Percentiles rank a stretch among this genome's conserved stretches.
These are phyloP conservation scores for Plasmodium reichenowi DNA, from an alignment of 169 alveolate genomes.

Conservation along the genomic window DNA sequence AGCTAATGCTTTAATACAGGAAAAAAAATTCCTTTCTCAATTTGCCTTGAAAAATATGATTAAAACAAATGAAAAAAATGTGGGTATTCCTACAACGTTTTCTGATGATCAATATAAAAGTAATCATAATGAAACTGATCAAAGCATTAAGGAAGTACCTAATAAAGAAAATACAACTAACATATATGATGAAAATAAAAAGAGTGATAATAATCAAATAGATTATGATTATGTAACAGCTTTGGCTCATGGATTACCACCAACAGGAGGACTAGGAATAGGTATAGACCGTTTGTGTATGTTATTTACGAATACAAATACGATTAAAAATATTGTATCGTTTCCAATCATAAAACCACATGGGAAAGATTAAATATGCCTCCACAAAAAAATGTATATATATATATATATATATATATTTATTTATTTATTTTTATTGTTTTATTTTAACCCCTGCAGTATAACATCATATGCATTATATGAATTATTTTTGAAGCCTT, in stretches of 20 bases:
- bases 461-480: too few relatives aligned
- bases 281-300: constrained; percentile 98
- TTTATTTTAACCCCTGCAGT: too few relatives aligned
- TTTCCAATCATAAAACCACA: constrained; percentile 67
- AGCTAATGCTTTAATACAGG: constrained; percentile 93
- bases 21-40: constrained; percentile 87
- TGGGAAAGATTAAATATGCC: background rate
- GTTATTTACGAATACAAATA: constrained; percentile 92
- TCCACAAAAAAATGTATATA: too few relatives aligned
- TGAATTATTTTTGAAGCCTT: too few relatives aligned
- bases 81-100: background rate
- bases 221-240: constrained; percentile 88
- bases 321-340: constrained; percentile 61
- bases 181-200: constrained; percentile 4
- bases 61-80: constrained; percentile 14
- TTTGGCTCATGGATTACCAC: constrained; percentile 98
- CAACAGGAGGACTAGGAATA: constrained; percentile 99
- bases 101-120: constrained; percentile 72
- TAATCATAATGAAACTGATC: constrained; percentile 72
- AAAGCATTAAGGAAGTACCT: background rate
- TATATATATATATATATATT: too few relatives aligned
- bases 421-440: too few relatives aligned
- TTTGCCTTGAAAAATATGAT: constrained; percentile 2
- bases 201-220: constrained; percentile 81
- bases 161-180: background rate